A percentile compares a stretch with the other conserved stretches of the same genome.
Evolutionary conservation across 2,329 filamentous ascomycete species (phyloP).

Genomic region (Trichoderma afroharzianum): DNA sequence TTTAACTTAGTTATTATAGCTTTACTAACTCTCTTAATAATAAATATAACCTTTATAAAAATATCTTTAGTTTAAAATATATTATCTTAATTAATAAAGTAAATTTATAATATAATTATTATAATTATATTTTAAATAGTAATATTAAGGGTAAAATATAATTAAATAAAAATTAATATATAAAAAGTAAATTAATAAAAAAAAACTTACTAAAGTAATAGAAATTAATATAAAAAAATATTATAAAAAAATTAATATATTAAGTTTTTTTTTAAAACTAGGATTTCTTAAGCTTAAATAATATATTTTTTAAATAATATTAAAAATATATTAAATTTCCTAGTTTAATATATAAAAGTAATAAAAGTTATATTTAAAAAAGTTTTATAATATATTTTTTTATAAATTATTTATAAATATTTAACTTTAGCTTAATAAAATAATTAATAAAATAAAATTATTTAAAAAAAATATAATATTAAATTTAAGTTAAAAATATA

Average conservation of each 20-base stretch:
- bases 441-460: background rate
- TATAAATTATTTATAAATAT: too few relatives aligned
- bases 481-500: background rate
- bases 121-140: background rate
- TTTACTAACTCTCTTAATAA: too few relatives aligned
- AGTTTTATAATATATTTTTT: too few relatives aligned
- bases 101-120: background rate
- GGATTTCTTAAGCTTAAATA: background rate
- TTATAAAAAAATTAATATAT: background rate
- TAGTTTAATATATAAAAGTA: background rate
- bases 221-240: background rate
- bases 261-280: too few relatives aligned
- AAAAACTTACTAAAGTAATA: background rate
- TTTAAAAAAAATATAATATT: background rate
- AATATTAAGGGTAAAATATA: background rate
- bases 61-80: too few relatives aligned
- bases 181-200: background rate
- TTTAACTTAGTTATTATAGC: too few relatives aligned
- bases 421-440: too few relatives aligned
- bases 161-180: background rate
- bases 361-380: too few relatives aligned
- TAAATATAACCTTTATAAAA: too few relatives aligned
- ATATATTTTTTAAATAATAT: background rate
- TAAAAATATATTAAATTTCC: background rate
- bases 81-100: too few relatives aligned